Evolutionary conservation across 192 early-diverging fungal species (phyloP), one percentile per base, ranked within the genome.

Genomic region (Coemansia sp.): DNA sequence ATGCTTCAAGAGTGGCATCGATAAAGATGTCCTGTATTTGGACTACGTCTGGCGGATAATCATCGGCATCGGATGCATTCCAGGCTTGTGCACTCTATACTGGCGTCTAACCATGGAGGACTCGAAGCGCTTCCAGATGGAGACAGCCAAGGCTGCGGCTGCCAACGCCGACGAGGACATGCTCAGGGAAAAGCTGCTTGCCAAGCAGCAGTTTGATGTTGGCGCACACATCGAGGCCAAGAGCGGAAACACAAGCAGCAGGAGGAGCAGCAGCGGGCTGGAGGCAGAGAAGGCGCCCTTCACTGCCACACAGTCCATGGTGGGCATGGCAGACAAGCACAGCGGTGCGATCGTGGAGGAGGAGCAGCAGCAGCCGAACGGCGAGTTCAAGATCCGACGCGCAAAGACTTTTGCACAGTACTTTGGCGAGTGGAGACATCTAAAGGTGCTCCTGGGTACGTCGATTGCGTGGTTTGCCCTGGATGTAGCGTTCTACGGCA

Each of bases 1-100:
- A 21, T 89, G 85, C 67, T 93, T 91, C 85, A 84, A 92, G 72
- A 57, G 63, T 71, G 62, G 76, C 63, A 91, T 98, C 72, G 71
- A 86, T 45, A 78, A 70, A 16, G 88, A 95, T 66, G 46, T 76
- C 8, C 69, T 84, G 48, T 81, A 87, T 68, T 79, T 97, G 45
- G 95, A 97, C 70, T 89, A 90, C 66, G 96, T 95, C 19, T 98
- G 96, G 96, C 90, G 96, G 54, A 87, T 96, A 62, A 84, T 93
- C 57, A 83, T 95, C 48, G 94, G 91, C 63, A 80, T 95, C 67
- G 94, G 95, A 65, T 88, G 88, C 62, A 68, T 98, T 42, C 96
- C 96, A 6, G 91, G 87, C 43, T 59, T 95, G 3, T 73, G 82
- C 54, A 91, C 96, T 16, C 86, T 98, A 56, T 98, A 97, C 85